phyloP scores from a whole-genome alignment of 345 rosid genomes.

The Carallia pectinifolia region DNA sequence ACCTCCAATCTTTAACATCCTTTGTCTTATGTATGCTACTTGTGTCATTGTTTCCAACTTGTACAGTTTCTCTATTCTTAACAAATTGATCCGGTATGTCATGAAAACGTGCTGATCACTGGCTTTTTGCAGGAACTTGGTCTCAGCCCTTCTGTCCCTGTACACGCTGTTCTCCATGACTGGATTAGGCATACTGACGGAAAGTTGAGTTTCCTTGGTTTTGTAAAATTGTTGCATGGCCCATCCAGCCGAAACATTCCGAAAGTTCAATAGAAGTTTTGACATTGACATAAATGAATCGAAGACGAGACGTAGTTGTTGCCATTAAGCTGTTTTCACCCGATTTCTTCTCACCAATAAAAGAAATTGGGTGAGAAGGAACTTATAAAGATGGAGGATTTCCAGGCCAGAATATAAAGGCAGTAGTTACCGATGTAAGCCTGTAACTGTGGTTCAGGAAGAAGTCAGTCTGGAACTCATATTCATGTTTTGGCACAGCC shows the following conservation, averaged over 20 bases:
- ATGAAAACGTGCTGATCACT: not conserved
- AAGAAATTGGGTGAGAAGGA: not conserved
- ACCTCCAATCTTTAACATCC: no score
- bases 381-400: not conserved
- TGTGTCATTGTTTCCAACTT: no score
- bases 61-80: no score
- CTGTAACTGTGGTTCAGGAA: conserved; percentile 8
- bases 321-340: not conserved
- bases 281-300: not conserved
- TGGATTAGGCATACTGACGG: conserved; percentile 37
- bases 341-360: not conserved
- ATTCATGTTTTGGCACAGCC: conserved; percentile 8
- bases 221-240: conserved; percentile 84
- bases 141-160: conserved; percentile 58
- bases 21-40: no score
- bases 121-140: conserved; percentile 74
- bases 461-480: not conserved
- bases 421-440: not conserved
- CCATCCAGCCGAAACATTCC: conserved; percentile 54
- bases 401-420: not conserved
- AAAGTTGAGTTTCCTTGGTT: conserved; percentile 55
- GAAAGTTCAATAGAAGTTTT: conserved; percentile 16
- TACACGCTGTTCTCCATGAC: conserved; percentile 34
- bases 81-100: not conserved
- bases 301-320: not conserved